A percentile compares a stretch with the other conserved stretches of the same genome.
Conservation (phyloP, 139 green algal species). For the Choricystis sp. region DNA sequence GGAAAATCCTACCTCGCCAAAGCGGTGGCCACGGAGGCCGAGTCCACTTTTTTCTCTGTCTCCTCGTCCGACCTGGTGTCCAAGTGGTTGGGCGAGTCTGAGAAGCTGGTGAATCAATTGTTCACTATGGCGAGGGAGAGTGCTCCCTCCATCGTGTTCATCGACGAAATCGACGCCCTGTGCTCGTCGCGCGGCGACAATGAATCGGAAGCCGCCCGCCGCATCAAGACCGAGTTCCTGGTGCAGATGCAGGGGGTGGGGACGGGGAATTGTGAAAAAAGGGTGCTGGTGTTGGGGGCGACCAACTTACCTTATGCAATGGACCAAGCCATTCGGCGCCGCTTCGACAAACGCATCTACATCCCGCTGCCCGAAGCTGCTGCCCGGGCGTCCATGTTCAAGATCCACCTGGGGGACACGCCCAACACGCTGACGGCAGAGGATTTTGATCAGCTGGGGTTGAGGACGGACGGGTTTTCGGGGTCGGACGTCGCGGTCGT, state of each 20-base stretch:
- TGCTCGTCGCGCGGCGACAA: slow-evolving; percentile 70
- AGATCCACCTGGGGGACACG: slow-evolving; percentile 88
- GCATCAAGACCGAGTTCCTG: slow-evolving; percentile 99
- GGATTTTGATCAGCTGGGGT: slow-evolving; percentile 70
- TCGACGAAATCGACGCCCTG: slow-evolving; percentile 91
- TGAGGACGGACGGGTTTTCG: slow-evolving; percentile 75
- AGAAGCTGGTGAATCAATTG: slow-evolving; percentile 93
- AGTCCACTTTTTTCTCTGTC: slow-evolving; percentile 88
- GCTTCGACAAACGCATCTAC: slow-evolving; percentile 96
- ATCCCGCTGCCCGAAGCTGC: slow-evolving; percentile 87
- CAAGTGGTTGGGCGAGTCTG: slow-evolving; percentile 88
- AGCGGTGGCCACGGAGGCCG: slow-evolving; percentile 96
- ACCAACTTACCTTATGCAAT: slow-evolving; percentile 96
- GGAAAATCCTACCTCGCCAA: slow-evolving; percentile 99
- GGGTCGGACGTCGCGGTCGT: slow-evolving; percentile 61
- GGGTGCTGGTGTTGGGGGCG: slow-evolving; percentile 81
- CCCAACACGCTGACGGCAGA: slow-evolving; percentile 56
- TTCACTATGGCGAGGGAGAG: slow-evolving; percentile 85
- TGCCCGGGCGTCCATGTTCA: slow-evolving; percentile 88
- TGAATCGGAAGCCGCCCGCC: slow-evolving; percentile 85
- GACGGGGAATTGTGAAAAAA: slow-evolving; percentile 9
- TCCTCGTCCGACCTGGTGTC: slow-evolving; percentile 67
- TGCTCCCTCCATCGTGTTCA: slow-evolving; percentile 96
- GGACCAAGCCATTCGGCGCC: slow-evolving; percentile 74
- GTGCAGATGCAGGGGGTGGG: slow-evolving; percentile 81